Evolutionary conservation across 176 grass and related monocot species (phyloP), one percentile per base, ranked within the genome.

Genomic region (Carex parvula): DNA sequence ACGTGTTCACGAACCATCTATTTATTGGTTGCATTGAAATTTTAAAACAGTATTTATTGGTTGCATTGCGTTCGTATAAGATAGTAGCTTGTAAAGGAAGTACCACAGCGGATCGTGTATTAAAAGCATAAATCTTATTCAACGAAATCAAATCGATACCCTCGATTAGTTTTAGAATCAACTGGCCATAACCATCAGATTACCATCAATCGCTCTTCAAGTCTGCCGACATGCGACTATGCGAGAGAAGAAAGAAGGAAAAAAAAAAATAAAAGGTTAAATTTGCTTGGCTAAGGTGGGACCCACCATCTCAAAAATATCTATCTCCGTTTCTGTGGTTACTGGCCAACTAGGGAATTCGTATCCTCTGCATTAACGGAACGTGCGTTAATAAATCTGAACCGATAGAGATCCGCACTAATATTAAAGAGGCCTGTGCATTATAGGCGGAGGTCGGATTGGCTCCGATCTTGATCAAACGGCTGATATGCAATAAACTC

Each of bases 221-320:
- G 26, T 80, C 55, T 61, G 54, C 77, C 54, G 77, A 80, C 77
- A 80, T 42, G 55, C n/a, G n/a, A n/a, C n/a, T n/a, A n/a, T n/a
- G n/a, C 17, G 58, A 12, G 56, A 80, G 55, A 61, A 41, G 20
- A 58, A 2, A 39, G 20, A 80, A 6, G 13, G 30, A 61, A 41
- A 21, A 35, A n/a, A n/a, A 0, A 20, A 41, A 80, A 6, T 14
- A 26, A 61, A 61, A 60, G 24, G 58, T 17, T 79, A 79, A 79
- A 59, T 56, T 30, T 79, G 22, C 75, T 56, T 50, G 48, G 21
- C 24, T 79, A 58, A 79, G 42, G 44, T 53, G n/a, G 74, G 48
- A 5, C 74, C 53, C 48, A 79, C 39, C 18, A 2, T 77, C 17
- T 57, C 44, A 55, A 55, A 79, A 54, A 48, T 20, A 32, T 5